phyloP scores from a whole-genome alignment of 768 basidiomycete species.

The Mycena filopes region DNA sequence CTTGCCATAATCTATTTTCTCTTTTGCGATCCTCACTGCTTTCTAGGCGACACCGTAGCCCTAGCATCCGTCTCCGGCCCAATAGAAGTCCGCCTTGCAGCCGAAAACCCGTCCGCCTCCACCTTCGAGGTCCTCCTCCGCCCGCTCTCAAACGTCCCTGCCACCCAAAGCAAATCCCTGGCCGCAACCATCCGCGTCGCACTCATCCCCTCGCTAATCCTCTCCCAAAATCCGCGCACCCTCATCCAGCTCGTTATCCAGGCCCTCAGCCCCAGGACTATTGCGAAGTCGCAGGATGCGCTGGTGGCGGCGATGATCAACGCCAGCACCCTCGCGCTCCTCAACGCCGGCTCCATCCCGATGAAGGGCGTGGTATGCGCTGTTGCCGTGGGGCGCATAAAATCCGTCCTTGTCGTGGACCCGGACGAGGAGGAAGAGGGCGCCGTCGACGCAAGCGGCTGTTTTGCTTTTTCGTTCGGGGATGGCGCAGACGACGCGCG shows the following conservation, averaged over 20 bases:
- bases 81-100: slow-evolving; percentile 75
- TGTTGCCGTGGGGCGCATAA: slow-evolving; percentile 60
- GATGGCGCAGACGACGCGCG: slow-evolving; percentile 40
- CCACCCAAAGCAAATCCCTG: slow-evolving; percentile 73
- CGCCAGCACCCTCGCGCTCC: slow-evolving; percentile 71
- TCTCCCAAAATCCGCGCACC: slow-evolving; percentile 75
- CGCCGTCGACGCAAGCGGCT: slow-evolving; percentile 58
- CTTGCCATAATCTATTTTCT: slow-evolving; percentile 20
- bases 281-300: slow-evolving; percentile 46
- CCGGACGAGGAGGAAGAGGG: slow-evolving; percentile 57
- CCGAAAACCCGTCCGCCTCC: slow-evolving; percentile 77
- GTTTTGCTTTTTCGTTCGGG: slow-evolving; percentile 75
- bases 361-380: slow-evolving; percentile 83
- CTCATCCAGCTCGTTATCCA: slow-evolving; percentile 85
- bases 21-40: slow-evolving; percentile 7
- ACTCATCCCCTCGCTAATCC: slow-evolving; percentile 71
- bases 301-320: slow-evolving; percentile 77
- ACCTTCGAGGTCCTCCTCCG: slow-evolving; percentile 81
- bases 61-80: slow-evolving; percentile 85
- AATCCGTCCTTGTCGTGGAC: slow-evolving; percentile 58
- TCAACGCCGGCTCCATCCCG: slow-evolving; percentile 76
- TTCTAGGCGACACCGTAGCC: slow-evolving; percentile 52
- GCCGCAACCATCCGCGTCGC: slow-evolving; percentile 64
- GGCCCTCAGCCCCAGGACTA: slow-evolving; percentile 52
- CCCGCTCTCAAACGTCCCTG: slow-evolving; percentile 75